A percentile compares a stretch with the other conserved stretches of the same genome.
phyloP scores from a whole-genome alignment of 345 rosid genomes.

The Pugionium dolabratum region DNA sequence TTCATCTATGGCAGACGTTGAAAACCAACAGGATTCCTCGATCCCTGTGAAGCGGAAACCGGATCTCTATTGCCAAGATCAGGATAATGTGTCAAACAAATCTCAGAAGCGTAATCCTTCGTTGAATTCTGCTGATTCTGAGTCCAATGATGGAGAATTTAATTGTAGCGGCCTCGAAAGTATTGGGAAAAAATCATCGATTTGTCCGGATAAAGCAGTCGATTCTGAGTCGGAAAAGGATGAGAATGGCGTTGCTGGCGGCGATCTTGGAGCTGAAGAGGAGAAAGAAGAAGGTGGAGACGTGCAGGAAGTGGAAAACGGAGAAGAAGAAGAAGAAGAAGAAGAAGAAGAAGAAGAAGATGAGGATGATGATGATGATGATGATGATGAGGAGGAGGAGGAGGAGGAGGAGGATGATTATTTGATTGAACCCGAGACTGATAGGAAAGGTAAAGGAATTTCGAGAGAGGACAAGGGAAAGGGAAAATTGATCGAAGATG shows the following conservation, averaged over 20 bases:
- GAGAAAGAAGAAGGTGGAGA: constrained; percentile 18
- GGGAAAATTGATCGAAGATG: constrained; percentile 51
- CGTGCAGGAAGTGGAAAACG: neutral
- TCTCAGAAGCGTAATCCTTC: constrained; percentile 45
- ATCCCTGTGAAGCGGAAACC: constrained; percentile 62
- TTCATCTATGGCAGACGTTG: constrained; percentile 57
- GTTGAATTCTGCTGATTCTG: constrained; percentile 29
- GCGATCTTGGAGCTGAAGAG: constrained; percentile 30
- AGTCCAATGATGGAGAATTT: constrained; percentile 14
- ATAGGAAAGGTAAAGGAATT: constrained; percentile 62
- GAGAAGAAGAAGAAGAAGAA: constrained; percentile 22
- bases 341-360: neutral
- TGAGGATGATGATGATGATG: too few species aligned
- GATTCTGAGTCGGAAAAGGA: constrained; percentile 6
- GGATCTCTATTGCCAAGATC: constrained; percentile 43
- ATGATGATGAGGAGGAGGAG: constrained; percentile 14
- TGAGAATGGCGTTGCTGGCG: constrained; percentile 8
- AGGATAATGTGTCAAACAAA: constrained; percentile 42
- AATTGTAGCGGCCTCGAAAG: neutral
- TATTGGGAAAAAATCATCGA: constrained; percentile 26
- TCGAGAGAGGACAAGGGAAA: constrained; percentile 46
- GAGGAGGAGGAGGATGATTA: constrained; percentile 33
- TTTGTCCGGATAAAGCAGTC: constrained; percentile 21
- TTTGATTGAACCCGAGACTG: constrained; percentile 42
- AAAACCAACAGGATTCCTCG: constrained; percentile 49